These are phyloP conservation scores for Cercospora sp. DNA, from an alignment of 2,329 filamentous ascomycete species.

Conservation along the genomic window DNA sequence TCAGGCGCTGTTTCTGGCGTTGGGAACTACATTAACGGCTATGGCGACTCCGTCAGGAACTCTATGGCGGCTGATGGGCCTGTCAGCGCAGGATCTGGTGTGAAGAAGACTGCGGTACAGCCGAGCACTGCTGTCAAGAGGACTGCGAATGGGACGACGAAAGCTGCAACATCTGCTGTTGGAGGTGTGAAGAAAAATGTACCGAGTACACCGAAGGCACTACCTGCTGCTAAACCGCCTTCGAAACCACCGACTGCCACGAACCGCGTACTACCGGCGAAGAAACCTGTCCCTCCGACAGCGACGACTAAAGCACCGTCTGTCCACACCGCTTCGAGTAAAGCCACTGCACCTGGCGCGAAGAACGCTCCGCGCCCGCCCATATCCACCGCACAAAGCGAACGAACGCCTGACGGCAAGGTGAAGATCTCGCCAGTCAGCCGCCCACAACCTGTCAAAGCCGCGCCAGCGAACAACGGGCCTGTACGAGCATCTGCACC, in stretches of 20 bases:
- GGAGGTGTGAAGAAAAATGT: constrained; percentile 4
- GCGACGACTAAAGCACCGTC: constrained; percentile 6
- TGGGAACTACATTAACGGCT: constrained; percentile 39
- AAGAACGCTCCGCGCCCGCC: constrained; percentile 9
- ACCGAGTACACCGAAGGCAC: constrained; percentile 9
- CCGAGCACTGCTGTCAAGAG: constrained; percentile 20
- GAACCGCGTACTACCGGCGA: constrained; percentile 12
- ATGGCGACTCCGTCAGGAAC: constrained; percentile 36
- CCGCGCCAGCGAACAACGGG: constrained; percentile 7
- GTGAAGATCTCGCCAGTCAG: constrained; percentile 19
- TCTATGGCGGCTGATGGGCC: constrained; percentile 37
- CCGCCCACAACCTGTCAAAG: constrained; percentile 16
- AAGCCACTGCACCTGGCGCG: not conserved
- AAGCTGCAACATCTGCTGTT: not conserved
- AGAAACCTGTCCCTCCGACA: constrained; percentile 10
- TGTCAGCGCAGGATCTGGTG: constrained; percentile 10
- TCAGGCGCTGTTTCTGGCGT: constrained; percentile 38
- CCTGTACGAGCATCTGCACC: constrained; percentile 11
- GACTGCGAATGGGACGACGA: constrained; percentile 13
- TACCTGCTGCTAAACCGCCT: constrained; percentile 19
- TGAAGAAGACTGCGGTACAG: constrained; percentile 33
- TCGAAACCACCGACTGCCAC: constrained; percentile 12
- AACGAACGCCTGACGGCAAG: constrained; percentile 23
- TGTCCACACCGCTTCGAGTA: not conserved
- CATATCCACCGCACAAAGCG: constrained; percentile 20